Percentiles rank a stretch among this genome's conserved stretches.
These are phyloP conservation scores for Coemansia sp. DNA, from an alignment of 192 early-diverging fungal species.

Conservation along the genomic window DNA sequence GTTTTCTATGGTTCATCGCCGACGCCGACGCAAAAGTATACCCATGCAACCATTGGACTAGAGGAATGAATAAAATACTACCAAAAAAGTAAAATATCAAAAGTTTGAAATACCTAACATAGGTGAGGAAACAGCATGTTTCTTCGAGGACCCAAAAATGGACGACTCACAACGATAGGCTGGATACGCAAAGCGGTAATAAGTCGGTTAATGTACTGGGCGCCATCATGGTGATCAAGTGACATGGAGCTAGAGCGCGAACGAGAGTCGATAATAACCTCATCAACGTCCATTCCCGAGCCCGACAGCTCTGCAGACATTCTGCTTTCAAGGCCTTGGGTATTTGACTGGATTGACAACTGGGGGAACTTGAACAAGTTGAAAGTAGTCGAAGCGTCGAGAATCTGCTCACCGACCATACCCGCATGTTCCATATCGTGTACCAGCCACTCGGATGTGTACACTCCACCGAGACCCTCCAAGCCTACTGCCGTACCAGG, in stretches of 20 bases:
- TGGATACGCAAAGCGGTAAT: conserved; percentile 37
- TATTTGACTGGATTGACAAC: neutral
- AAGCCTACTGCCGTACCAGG: conserved; percentile 5
- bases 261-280: conserved; percentile 16
- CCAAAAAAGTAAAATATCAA: neutral
- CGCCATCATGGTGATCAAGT: conserved; percentile 15
- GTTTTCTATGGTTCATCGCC: conserved; percentile 13
- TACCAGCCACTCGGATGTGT: conserved; percentile 26
- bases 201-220: conserved; percentile 29
- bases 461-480: conserved; percentile 37
- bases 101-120: conserved; percentile 16
- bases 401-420: conserved; percentile 24
- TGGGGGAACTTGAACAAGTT: conserved; percentile 1
- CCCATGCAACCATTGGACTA: conserved; percentile 1
- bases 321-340: neutral
- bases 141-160: conserved; percentile 40
- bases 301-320: conserved; percentile 9
- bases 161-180: conserved; percentile 46
- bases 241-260: conserved; percentile 38
- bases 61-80: neutral
- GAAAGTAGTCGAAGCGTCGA: neutral
- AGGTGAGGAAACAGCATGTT: conserved; percentile 40
- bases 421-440: conserved; percentile 13
- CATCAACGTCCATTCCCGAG: conserved; percentile 41
- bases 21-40: neutral